Evolutionary conservation across 306 rosid species (phyloP).

Genomic region (Medicago ruthenica): DNA sequence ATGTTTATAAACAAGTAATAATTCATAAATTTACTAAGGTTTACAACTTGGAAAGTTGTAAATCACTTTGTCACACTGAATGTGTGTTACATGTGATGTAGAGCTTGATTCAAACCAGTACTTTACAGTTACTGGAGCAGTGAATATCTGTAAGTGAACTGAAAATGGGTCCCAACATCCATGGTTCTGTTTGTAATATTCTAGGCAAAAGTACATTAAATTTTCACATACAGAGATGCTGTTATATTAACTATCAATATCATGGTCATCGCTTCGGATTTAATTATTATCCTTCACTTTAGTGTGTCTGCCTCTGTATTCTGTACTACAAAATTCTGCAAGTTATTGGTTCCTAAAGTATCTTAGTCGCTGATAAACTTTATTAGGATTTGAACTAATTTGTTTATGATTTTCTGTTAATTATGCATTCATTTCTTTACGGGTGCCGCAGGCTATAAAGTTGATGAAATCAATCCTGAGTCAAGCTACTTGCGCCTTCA

Average conservation of each 20-base stretch:
- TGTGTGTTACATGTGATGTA: not conserved
- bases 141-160: no score
- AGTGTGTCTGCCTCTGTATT: not conserved
- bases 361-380: not conserved
- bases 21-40: not conserved
- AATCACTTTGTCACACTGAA: not conserved
- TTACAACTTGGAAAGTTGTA: not conserved
- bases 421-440: not conserved
- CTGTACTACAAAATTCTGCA: not conserved
- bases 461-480: slow-evolving; percentile 73
- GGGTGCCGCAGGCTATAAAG: slow-evolving; percentile 67
- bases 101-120: not conserved
- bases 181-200: not conserved
- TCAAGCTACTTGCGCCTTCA: slow-evolving; percentile 78
- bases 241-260: not conserved
- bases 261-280: not conserved
- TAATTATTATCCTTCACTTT: not conserved
- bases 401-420: not conserved
- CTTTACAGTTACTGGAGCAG: not conserved
- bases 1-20: not conserved
- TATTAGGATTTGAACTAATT: slow-evolving; percentile 11
- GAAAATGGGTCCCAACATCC: not conserved
- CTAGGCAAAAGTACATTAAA: not conserved
- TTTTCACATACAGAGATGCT: not conserved
- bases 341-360: no score